phyloP scores from a whole-genome alignment of 78 protist species.

The Anaeramoeba flamelloides region DNA sequence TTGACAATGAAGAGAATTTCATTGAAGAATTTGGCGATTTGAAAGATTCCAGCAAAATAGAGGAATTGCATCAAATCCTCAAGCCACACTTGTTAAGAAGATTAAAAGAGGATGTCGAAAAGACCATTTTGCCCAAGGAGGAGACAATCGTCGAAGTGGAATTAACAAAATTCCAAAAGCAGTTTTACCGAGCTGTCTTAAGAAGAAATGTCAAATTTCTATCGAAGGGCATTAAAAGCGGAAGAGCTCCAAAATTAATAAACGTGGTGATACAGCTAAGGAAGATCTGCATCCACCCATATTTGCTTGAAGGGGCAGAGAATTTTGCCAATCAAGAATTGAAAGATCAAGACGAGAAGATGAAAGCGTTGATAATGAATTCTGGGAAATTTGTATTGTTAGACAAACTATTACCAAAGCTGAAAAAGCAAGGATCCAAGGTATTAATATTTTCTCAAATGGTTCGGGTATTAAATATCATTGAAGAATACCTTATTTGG shows the following conservation, averaged over 20 bases:
- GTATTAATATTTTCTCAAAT: conserved; percentile 62
- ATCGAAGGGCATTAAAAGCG: too few relatives aligned
- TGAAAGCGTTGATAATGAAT: too few relatives aligned
- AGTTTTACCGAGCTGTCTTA: conserved; percentile 10
- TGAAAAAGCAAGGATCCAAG: conserved; percentile 6
- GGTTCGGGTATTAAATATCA: conserved; percentile 7
- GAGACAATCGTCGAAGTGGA: conserved; percentile 13
- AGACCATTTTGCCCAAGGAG: conserved; percentile 3
- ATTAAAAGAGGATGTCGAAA: conserved; percentile 15
- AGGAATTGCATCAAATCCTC: conserved; percentile 10
- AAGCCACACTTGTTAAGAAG: conserved; percentile 13
- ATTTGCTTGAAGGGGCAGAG: conserved; percentile 72
- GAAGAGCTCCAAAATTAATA: background rate
- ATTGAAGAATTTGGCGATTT: background rate
- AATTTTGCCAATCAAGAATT: too few relatives aligned
- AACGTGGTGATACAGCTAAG: conserved; percentile 92
- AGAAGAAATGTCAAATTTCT: too few relatives aligned
- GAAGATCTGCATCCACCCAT: conserved; percentile 85
- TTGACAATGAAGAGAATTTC: conserved; percentile 26
- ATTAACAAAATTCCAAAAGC: background rate
- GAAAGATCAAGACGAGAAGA: too few relatives aligned
- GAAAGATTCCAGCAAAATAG: background rate
- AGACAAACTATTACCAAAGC: conserved; percentile 53
- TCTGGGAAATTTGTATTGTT: conserved; percentile 64
- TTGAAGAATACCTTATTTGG: conserved; percentile 1